Conservation (phyloP, 768 basidiomycete species). For the Ramaria sp. region DNA sequence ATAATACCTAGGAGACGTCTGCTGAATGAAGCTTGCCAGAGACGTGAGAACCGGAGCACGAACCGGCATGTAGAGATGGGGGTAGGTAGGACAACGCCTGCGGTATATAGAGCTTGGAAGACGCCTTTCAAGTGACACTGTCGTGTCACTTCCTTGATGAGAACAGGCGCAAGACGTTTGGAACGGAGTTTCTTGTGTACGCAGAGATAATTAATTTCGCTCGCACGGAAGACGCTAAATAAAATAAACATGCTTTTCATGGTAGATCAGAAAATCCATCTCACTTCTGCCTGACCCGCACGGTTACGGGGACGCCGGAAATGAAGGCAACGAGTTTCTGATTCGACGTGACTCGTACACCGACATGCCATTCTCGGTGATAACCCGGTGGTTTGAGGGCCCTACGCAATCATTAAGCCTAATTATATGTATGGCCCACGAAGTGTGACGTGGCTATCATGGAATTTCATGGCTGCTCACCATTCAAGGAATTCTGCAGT, state of each 20-base stretch:
- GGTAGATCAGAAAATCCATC: conserved; percentile 16
- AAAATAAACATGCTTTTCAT: background rate
- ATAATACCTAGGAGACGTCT: conserved; percentile 49
- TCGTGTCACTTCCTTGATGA: conserved; percentile 96
- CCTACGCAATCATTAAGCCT: conserved; percentile 36
- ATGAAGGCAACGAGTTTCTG: conserved; percentile 96
- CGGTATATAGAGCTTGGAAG: conserved; percentile 97
- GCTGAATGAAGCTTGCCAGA: conserved; percentile 8
- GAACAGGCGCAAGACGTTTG: conserved; percentile 87
- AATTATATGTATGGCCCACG: background rate
- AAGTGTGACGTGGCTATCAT: background rate
- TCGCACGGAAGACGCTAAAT: conserved; percentile 52
- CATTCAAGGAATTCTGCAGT: conserved; percentile 90
- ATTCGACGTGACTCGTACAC: conserved; percentile 82
- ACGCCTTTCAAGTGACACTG: conserved; percentile 82
- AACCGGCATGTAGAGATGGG: conserved; percentile 81
- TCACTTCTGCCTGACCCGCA: conserved; percentile 80
- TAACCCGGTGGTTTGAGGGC: conserved; percentile 93
- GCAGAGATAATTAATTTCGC: conserved; percentile 96
- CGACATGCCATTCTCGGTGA: conserved; percentile 89
- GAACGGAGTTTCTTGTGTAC: conserved; percentile 96
- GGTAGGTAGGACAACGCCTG: conserved; percentile 86
- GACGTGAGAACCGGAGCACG: conserved; percentile 14
- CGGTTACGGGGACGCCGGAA: conserved; percentile 76
- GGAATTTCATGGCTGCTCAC: conserved; percentile 27